Base-by-base conservation (phyloP, 495 filamentous ascomycete species). In the Chaetomidium leptoderma region DNA sequence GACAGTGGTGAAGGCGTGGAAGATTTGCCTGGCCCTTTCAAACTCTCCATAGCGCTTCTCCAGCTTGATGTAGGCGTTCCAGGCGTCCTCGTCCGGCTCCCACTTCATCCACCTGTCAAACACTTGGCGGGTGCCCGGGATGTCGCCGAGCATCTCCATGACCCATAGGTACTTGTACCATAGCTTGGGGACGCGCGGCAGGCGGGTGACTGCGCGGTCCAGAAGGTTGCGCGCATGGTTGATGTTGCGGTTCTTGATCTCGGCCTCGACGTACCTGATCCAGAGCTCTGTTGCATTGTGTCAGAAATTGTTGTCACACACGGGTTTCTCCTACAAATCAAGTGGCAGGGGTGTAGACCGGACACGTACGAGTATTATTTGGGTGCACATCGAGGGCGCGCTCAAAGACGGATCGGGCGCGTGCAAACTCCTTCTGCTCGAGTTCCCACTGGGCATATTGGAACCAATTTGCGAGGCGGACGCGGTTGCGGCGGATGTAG, bases 111-210 rank as follows among this genome's bases (percentile, higher is more conserved):
- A 98, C 42, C 93, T 79, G 75, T 98, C 95, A 70, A 97, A 98
- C 3, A 97, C 90, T 68, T 95, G 90, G 49, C 93, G 80, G 17
- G 91, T 95, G 16, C 93, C 93, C 7, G 92, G 84, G 39, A 98
- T 86, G 63, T 98, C 97, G 6, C 89, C 87, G 8, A 96, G 78
- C 69, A 91, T 97, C 79, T 98, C 95, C 71, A 97, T 93, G 88
- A 97, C 95, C 67, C 96, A 96, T 29, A 95, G 90, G 80, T 96
- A 97, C 69, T 97, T 96, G 73, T 92, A 97, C 93, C 93, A 98
- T 50, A 98, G 76, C 76, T 97, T 97, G 69, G 96, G 88, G 27
- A 97, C 81, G 35, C 93, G 78, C 32, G 93, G 93, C 32, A 97
- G 77, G 54, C 93, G 90, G 1, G 92, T 93, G 47, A 98, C 90